Percentiles rank a stretch among this genome's conserved stretches.
phyloP scores from a whole-genome alignment of 2,329 filamentous ascomycete genomes.

The Botrytis hyacinthi region DNA sequence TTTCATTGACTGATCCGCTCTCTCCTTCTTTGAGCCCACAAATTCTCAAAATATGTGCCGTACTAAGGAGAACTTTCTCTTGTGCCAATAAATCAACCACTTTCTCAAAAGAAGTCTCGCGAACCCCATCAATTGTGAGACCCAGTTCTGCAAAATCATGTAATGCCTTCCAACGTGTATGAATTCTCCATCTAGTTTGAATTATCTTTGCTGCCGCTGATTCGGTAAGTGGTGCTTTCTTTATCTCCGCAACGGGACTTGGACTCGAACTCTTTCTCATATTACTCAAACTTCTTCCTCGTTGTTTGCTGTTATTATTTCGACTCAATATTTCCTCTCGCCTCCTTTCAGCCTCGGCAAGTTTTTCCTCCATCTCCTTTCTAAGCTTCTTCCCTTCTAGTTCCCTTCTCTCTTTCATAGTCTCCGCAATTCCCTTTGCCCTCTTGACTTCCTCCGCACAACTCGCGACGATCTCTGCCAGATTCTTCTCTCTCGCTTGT shows the following conservation, averaged over 20 bases:
- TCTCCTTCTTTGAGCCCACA: conserved; percentile 68
- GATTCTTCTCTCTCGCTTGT: conserved; percentile 73
- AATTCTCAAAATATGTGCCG: conserved; percentile 64
- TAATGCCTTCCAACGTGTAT: conserved; percentile 57
- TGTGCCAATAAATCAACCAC: conserved; percentile 67
- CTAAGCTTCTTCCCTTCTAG: conserved; percentile 68
- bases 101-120: conserved; percentile 70
- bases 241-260: conserved; percentile 49
- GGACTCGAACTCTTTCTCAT: conserved; percentile 50
- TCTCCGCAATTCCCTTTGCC: conserved; percentile 79
- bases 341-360: conserved; percentile 73
- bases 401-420: conserved; percentile 76
- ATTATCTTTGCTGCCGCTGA: conserved; percentile 64
- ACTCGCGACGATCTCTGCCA: conserved; percentile 76
- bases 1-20: conserved; percentile 61
- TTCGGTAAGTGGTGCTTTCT: conserved; percentile 46
- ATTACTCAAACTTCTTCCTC: conserved; percentile 53
- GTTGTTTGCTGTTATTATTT: conserved; percentile 50
- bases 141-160: conserved; percentile 64
- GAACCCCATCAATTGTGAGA: conserved; percentile 67
- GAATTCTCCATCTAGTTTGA: conserved; percentile 67
- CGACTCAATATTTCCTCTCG: conserved; percentile 62
- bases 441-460: conserved; percentile 82
- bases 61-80: conserved; percentile 62
- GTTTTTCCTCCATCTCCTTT: conserved; percentile 74